A percentile compares a stretch with the other conserved stretches of the same genome.
These are phyloP conservation scores for Claviceps capensis DNA, from an alignment of 2,329 filamentous ascomycete genomes.

Conservation along the genomic window DNA sequence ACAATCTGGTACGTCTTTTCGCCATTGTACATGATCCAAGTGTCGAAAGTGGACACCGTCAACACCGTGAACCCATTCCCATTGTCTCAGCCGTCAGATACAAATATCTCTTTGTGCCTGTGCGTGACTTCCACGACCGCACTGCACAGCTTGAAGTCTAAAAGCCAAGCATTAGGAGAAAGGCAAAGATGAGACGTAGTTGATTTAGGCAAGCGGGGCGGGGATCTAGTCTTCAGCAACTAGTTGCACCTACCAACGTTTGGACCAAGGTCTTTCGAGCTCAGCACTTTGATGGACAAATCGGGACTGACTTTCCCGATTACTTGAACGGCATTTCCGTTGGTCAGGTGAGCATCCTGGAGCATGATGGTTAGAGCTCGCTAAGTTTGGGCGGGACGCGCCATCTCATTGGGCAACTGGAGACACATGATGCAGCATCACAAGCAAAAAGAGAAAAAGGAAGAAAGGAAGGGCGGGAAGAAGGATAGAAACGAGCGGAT, in stretches of 20 bases:
- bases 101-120: conserved; percentile 64
- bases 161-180: not conserved
- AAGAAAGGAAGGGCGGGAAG: not conserved
- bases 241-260: conserved; percentile 48
- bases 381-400: not conserved
- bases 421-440: not conserved
- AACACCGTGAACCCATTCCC: not conserved
- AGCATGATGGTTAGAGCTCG: not conserved
- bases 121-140: conserved; percentile 80
- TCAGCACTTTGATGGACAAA: conserved; percentile 56
- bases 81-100: conserved; percentile 32
- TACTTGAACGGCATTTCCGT: conserved; percentile 59
- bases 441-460: not conserved
- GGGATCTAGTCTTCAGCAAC: not conserved
- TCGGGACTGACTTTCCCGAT: conserved; percentile 71
- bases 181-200: not conserved
- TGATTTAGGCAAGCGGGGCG: not conserved
- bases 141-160: conserved; percentile 64
- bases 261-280: conserved; percentile 53
- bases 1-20: not conserved
- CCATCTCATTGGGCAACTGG: not conserved
- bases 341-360: conserved; percentile 56
- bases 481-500: not conserved
- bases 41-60: not conserved
- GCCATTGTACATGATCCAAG: not conserved